Conservation (phyloP, 768 basidiomycete species). For the Psilocybe azurescens region DNA sequence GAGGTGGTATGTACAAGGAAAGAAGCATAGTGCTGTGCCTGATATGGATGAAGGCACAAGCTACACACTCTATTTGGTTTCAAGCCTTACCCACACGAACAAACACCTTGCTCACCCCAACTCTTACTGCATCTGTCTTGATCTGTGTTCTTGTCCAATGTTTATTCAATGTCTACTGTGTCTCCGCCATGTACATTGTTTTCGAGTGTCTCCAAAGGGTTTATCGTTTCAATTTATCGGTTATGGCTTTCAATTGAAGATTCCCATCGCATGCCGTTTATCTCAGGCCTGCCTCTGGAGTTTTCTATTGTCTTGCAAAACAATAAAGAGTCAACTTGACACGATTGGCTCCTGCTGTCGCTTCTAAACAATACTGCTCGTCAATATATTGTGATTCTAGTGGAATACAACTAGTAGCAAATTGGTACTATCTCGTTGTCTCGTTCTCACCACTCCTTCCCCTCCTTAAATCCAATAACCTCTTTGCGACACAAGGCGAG, state of each 20-base stretch:
- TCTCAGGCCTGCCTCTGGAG: neutral
- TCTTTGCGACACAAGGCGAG: too few relatives aligned
- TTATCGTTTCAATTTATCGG: neutral
- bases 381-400: too few relatives aligned
- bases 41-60: slow-evolving; percentile 23
- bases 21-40: slow-evolving; percentile 5
- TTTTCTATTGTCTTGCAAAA: too few relatives aligned
- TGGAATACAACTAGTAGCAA: too few relatives aligned
- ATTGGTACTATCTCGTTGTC: too few relatives aligned
- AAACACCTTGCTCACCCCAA: slow-evolving; percentile 8
- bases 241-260: too few relatives aligned
- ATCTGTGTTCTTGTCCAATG: slow-evolving; percentile 1
- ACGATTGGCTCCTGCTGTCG: neutral
- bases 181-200: too few relatives aligned
- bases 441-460: too few relatives aligned
- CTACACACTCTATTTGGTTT: slow-evolving; percentile 12
- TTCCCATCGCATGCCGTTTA: too few relatives aligned
- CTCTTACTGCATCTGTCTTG: neutral
- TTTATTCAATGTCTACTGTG: too few relatives aligned
- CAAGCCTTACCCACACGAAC: slow-evolving; percentile 14
- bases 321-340: neutral
- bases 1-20: neutral
- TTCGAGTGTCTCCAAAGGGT: slow-evolving; percentile 2
- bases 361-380: neutral
- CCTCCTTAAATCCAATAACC: too few relatives aligned